Evolutionary conservation across 306 rosid species (phyloP).

Genomic region (Psophocarpus tetragonolobus): DNA sequence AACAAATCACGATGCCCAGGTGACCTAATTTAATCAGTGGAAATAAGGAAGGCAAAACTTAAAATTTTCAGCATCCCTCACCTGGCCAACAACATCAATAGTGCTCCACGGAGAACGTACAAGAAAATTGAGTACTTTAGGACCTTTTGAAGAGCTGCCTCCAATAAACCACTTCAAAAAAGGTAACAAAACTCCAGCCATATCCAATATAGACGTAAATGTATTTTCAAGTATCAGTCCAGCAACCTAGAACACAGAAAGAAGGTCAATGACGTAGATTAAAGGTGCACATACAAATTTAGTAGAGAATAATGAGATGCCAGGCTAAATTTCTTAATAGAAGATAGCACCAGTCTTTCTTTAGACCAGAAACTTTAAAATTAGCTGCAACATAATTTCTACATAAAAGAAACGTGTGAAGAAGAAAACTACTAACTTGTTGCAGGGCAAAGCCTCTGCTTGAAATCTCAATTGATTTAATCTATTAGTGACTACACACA

Average conservation of each 20-base stretch:
- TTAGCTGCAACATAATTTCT: neutral
- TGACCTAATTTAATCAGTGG: neutral
- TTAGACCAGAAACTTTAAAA: neutral
- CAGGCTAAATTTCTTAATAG: constrained; percentile 13
- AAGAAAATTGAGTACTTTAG: constrained; percentile 77
- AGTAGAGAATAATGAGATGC: constrained; percentile 30
- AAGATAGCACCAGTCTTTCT: constrained; percentile 17
- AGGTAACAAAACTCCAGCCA: constrained; percentile 97
- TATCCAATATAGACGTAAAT: constrained; percentile 95
- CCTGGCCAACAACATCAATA: constrained; percentile 85
- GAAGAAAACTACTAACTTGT: constrained; percentile 12
- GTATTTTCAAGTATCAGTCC: constrained; percentile 92
- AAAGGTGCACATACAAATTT: constrained; percentile 19
- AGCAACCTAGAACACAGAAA: constrained; percentile 68
- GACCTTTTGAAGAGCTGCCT: constrained; percentile 77
- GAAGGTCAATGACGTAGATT: constrained; percentile 13
- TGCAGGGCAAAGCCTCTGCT: constrained; percentile 23
- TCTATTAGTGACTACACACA: neutral
- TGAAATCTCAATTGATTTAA: constrained; percentile 18
- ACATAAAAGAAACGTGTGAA: constrained; percentile 15
- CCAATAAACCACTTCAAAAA: constrained; percentile 96
- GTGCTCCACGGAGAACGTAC: constrained; percentile 99
- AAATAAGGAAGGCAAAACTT: constrained; percentile 16
- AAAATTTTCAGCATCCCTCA: constrained; percentile 41
- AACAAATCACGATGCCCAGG: neutral